Evolutionary conservation across 1,139 yeast genomes (phyloP).

Genomic region (Lodderomyces parapsilosis): DNA sequence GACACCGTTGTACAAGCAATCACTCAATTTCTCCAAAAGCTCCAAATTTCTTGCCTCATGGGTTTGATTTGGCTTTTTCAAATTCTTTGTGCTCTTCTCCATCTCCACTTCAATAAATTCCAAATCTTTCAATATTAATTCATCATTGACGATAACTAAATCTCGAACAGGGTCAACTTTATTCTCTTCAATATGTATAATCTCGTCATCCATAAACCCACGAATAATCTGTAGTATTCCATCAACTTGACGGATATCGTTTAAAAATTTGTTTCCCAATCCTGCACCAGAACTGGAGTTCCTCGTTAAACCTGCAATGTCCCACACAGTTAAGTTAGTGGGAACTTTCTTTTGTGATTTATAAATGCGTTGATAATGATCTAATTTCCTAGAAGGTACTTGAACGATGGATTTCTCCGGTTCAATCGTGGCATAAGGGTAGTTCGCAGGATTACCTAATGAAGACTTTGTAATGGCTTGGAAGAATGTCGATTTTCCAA

Average conservation of each 20-base stretch:
- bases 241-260: slow-evolving; percentile 71
- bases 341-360: slow-evolving; percentile 52
- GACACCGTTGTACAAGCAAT: slow-evolving; percentile 56
- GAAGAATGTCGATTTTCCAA: slow-evolving; percentile 68
- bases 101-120: slow-evolving; percentile 60
- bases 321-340: slow-evolving; percentile 59
- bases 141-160: slow-evolving; percentile 67
- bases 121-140: slow-evolving; percentile 67
- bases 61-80: slow-evolving; percentile 38
- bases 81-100: slow-evolving; percentile 43
- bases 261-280: slow-evolving; percentile 69
- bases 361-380: slow-evolving; percentile 43
- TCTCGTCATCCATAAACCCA: slow-evolving; percentile 66
- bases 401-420: slow-evolving; percentile 66
- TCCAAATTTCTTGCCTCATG: slow-evolving; percentile 42
- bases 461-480: slow-evolving; percentile 70
- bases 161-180: slow-evolving; percentile 69
- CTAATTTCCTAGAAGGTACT: slow-evolving; percentile 54
- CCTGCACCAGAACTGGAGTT: slow-evolving; percentile 80
- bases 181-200: slow-evolving; percentile 64
- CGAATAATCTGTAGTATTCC: slow-evolving; percentile 72
- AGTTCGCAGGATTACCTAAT: slow-evolving; percentile 75
- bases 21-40: slow-evolving; percentile 48
- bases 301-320: slow-evolving; percentile 73
- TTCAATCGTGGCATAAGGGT: slow-evolving; percentile 77